Percentiles rank a stretch among this genome's conserved stretches.
Evolutionary conservation across 1,284 basidiomycete species (phyloP).

Genomic region (Cutaneotrichosporon dermatis): DNA sequence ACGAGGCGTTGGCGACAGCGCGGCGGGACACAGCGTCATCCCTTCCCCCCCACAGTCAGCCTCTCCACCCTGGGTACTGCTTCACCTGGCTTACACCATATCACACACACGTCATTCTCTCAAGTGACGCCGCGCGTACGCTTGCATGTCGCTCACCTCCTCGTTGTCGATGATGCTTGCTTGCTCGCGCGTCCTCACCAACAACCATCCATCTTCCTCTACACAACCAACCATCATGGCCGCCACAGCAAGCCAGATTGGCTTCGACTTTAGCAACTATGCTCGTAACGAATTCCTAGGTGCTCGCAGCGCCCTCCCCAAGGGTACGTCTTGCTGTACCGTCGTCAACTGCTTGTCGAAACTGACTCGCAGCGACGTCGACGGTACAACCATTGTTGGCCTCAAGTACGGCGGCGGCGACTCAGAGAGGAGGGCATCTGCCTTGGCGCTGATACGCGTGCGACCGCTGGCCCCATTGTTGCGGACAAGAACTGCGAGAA

Average conservation of each 20-base stretch:
- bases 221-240: slow-evolving; percentile 22
- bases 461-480: slow-evolving; percentile 90
- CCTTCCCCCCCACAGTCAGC: neutral
- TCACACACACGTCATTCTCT: slow-evolving; percentile 2
- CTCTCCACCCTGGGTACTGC: no score
- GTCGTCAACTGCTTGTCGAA: neutral
- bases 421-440: slow-evolving; percentile 76
- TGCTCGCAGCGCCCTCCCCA: slow-evolving; percentile 50
- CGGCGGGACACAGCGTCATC: neutral
- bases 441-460: slow-evolving; percentile 93
- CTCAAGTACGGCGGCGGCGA: slow-evolving; percentile 68
- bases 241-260: slow-evolving; percentile 40
- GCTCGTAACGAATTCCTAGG: slow-evolving; percentile 72
- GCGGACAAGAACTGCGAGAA: slow-evolving; percentile 99
- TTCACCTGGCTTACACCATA: neutral
- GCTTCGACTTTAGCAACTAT: slow-evolving; percentile 70
- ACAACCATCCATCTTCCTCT: neutral
- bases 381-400: slow-evolving; percentile 97
- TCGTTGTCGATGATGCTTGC: neutral
- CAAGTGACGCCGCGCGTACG: slow-evolving; percentile 17
- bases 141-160: neutral
- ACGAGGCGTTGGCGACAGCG: neutral
- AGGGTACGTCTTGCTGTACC: slow-evolving; percentile 23
- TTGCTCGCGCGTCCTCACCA: neutral
- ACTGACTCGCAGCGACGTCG: slow-evolving; percentile 67